These are phyloP conservation scores for Tulasnella sp. DNA, from an alignment of 768 basidiomycete genomes.

Conservation along the genomic window DNA sequence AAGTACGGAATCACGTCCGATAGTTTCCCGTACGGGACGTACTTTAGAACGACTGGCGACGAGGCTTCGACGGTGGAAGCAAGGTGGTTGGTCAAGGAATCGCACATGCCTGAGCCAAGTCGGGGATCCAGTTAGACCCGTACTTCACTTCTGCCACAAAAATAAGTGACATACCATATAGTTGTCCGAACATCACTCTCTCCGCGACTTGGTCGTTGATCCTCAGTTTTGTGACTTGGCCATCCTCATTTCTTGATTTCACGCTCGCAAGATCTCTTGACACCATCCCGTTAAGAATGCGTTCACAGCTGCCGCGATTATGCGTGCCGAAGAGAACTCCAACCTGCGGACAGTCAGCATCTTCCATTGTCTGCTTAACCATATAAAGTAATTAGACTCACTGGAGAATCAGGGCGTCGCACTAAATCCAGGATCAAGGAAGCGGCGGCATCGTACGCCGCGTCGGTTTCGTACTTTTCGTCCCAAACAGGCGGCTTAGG, in stretches of 20 bases:
- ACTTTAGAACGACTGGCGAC: slow-evolving; percentile 81
- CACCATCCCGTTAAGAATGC: slow-evolving; percentile 65
- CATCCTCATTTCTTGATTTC: slow-evolving; percentile 41
- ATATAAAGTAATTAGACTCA: slow-evolving; percentile 56
- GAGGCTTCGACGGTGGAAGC: slow-evolving; percentile 55
- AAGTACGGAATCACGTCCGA: slow-evolving; percentile 73
- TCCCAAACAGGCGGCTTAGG: slow-evolving; percentile 63
- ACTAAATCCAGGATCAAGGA: slow-evolving; percentile 19
- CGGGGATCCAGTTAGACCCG: background rate
- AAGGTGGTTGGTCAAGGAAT: slow-evolving; percentile 74
- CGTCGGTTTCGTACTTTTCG: slow-evolving; percentile 72
- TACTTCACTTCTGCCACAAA: background rate
- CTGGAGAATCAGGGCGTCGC: background rate
- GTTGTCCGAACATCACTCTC: slow-evolving; percentile 73
- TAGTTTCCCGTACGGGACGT: slow-evolving; percentile 38
- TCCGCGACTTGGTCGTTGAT: slow-evolving; percentile 62
- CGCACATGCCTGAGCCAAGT: slow-evolving; percentile 73
- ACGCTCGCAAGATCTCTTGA: slow-evolving; percentile 55
- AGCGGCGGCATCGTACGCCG: slow-evolving; percentile 58
- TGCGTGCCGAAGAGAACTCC: slow-evolving; percentile 87
- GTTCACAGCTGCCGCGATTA: slow-evolving; percentile 68
- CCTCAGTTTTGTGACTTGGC: slow-evolving; percentile 39
- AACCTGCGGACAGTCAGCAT: slow-evolving; percentile 42
- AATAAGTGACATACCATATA: slow-evolving; percentile 64
- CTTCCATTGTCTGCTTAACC: slow-evolving; percentile 51